Evolutionary conservation across 148 eudicot genomes (phyloP), one percentile per base, ranked within the genome.

Genomic region (Agrostemma githago): DNA sequence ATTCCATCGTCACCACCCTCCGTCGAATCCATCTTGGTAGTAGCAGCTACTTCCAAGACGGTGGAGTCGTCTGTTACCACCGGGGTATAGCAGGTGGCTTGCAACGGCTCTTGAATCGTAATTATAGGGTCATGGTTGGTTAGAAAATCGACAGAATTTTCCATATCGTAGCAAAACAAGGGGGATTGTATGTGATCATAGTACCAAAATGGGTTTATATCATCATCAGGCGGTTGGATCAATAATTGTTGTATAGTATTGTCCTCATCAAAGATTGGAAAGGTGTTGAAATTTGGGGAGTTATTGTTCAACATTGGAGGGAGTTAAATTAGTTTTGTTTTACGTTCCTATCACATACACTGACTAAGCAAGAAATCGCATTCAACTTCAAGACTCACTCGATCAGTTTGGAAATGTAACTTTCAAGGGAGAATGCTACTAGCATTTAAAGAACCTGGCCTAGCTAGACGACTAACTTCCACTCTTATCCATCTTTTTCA

Each of bases 111-210:
- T 62, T 77, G 85, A 37, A 75, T 77, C 39, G 34, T 26, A 26
- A 62, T 64, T 53, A 74, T 38, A 44, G 79, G 73, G 6, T 80
- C 82, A 26, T 76, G 80, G 66, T 60, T 72, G 76, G 51, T 74
- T 56, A 71, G 42, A 51, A 61, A 71, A 62, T 21, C 42, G 26
- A 5, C 38, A 38, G 26, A 73, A 21, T 51, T 8, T 15, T 78
- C 77, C 20, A 78, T 44, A 34, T 78, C 76, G 8, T 72, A 41
- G 67, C 72, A 78, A 34, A 41, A 17, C 53, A 72, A 65, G 11
- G 80, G 80, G n/a, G 76, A 78, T 21, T 70, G 72, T 14, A 66
- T 26, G 58, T 65, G 72, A 72, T 72, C 74, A 40, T 72, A 78
- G 59, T 70, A 72, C 21, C 37, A 61, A 66, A 46, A 44, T 5